Evolutionary conservation across 805 yeast genomes (phyloP), one percentile per base, ranked within the genome.

Genomic region (Lachancea lanzarotensis): DNA sequence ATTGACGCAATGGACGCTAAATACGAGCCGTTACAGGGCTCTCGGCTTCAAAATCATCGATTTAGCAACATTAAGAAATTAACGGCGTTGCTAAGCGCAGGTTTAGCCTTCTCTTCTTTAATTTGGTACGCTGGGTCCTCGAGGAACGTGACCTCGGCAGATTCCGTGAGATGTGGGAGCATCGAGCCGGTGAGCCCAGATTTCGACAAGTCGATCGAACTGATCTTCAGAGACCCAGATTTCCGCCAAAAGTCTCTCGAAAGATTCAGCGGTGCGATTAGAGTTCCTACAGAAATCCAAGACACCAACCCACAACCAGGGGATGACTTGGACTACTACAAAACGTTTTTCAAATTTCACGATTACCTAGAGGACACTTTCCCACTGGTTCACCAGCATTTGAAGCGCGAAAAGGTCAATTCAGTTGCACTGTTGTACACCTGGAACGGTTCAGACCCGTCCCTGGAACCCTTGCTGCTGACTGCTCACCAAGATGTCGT

Each of bases 401-500:
- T 81, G 45, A 67, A 72, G 32, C 65, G 81, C 10, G 79, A 74
- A 42, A 72, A 66, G 22, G 75, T 84, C 43, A 84, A 85, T 55
- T 34, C 26, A n/a, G 72, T 79, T 46, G 91, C 87, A 3, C 65
- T 86, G 43, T 69, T 87, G 3, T 73, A 71, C 58, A 80, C 85
- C 19, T 78, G 84, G 76, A 59, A 74, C 48, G 95, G 95, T 9
- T 58, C 75, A 2, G 59, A 76, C 36, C 26, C 54, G 5, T 48
- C 61, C 2, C 63, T 81, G 51, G 79, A 82, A 59, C 95, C 95
- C n/a, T 52, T 82, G 20, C 53, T 87, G 63, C 66, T 85, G 38
- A 75, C 84, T 61, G 91, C 93, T 3, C 96, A 87, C 62, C 87
- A 81, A 59, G 95, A 87, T 57, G 87, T 82, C 1, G 95, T 87